Conservation (phyloP, 805 yeast species). For the Tetrapisispora arboricola region DNA sequence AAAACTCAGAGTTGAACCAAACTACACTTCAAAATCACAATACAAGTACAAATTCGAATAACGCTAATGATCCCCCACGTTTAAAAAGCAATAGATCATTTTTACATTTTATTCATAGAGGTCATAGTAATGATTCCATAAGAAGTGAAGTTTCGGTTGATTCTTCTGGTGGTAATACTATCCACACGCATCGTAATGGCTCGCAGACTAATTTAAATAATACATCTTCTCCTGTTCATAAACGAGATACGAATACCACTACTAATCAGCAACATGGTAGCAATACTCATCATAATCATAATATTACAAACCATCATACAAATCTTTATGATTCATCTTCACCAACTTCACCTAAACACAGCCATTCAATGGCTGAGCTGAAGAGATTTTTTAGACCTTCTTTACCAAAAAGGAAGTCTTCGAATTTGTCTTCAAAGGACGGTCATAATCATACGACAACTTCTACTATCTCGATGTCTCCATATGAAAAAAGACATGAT, state of each 20-base stretch:
- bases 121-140: slow-evolving; percentile 24
- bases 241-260: not conserved
- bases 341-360: slow-evolving; percentile 18
- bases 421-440: slow-evolving; percentile 6
- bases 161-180: slow-evolving; percentile 11
- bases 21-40: not conserved
- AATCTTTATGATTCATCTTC: slow-evolving; percentile 8
- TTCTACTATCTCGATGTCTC: slow-evolving; percentile 6
- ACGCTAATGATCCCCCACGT: slow-evolving; percentile 7
- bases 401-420: slow-evolving; percentile 13
- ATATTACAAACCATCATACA: not conserved
- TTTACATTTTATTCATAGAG: slow-evolving; percentile 23
- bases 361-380: slow-evolving; percentile 55
- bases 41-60: not conserved
- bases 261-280: not conserved
- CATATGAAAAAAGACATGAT: not conserved
- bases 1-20: slow-evolving; percentile 1
- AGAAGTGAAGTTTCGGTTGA: slow-evolving; percentile 24
- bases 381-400: slow-evolving; percentile 61
- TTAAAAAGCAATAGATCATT: slow-evolving; percentile 22
- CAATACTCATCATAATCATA: not conserved
- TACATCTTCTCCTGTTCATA: not conserved
- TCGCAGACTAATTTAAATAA: slow-evolving; percentile 1
- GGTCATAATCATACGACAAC: slow-evolving; percentile 6
- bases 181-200: slow-evolving; percentile 3